Conservation (phyloP, 2,329 filamentous ascomycete genomes). For the Thielaviopsis punctulata region DNA sequence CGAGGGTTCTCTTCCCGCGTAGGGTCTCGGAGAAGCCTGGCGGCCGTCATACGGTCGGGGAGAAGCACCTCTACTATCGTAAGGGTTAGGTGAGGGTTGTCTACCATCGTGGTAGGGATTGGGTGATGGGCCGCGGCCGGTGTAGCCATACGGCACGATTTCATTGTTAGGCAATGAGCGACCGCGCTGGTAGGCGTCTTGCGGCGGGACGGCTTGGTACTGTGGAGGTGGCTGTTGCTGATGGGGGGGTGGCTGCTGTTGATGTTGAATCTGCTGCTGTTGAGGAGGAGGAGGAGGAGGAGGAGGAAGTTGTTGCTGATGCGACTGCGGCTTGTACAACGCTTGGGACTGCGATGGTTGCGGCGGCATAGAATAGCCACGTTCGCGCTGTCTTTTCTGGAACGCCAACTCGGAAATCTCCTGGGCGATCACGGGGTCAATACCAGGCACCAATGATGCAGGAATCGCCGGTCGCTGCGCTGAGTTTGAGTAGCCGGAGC, state of each 20-base stretch:
- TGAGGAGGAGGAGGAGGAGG: no score
- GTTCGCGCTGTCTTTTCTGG: conserved; percentile 32
- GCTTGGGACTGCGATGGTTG: conserved; percentile 16
- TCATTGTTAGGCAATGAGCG: conserved; percentile 10
- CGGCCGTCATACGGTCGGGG: neutral
- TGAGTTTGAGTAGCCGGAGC: neutral
- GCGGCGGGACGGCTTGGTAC: no score
- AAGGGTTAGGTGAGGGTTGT: neutral
- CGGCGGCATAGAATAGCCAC: conserved; percentile 23
- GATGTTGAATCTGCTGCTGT: conserved; percentile 19
- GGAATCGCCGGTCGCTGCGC: conserved; percentile 28
- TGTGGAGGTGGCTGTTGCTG: conserved; percentile 1
- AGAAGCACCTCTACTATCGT: conserved; percentile 13
- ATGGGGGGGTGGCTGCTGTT: conserved; percentile 16
- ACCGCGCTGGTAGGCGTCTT: conserved; percentile 1
- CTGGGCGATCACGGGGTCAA: conserved; percentile 37
- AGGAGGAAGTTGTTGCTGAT: neutral
- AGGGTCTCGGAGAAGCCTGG: neutral
- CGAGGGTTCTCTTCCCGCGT: conserved; percentile 16
- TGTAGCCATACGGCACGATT: conserved; percentile 11
- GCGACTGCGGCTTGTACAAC: neutral
- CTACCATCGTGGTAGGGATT: conserved; percentile 17
- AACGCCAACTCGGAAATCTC: conserved; percentile 42
- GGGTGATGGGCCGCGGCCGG: conserved; percentile 5
- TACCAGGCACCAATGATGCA: conserved; percentile 41